Evolutionary conservation across 768 basidiomycete species (phyloP), one percentile per base, ranked within the genome.

Genomic region (Cyclocybe aegerita): DNA sequence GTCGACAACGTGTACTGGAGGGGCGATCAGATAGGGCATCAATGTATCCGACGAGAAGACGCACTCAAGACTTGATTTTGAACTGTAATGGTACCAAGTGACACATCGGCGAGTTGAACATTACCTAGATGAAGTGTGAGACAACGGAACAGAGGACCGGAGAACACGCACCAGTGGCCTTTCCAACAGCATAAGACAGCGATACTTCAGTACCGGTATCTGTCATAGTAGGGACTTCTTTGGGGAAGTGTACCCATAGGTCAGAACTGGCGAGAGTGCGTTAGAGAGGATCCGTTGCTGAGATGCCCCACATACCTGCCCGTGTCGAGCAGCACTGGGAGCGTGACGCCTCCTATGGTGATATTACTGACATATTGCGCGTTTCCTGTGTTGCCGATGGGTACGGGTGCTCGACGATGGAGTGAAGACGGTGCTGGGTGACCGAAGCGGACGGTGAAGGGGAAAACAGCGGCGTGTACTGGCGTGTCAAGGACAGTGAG

Each of bases 361-460:
- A 91, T 75, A 59, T 88, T 89, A 36, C 78, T 72, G 43, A 85
- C 80, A 61, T 91, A 91, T 60, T 88, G 82, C 0, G 82, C 75
- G 70, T 91, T 90, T 56, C 81, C 82, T 0, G 78, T 83, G 67
- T 90, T 86, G 17, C 69, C 69, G 23, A 90, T 68, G 11, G 81
- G 71, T 4, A 84, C 56, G 32, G 70, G 64, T 33, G 63, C 60
- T 36, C 71, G 62, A 47, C 71, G 69, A 12, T 58, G 61, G 29
- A 59, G 55, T 46, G 59, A 53, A 7, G 60, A 33, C 30, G 60
- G 49, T 39, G 58, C 55, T 53, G 50, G 44, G 36, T 58, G 47
- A 49, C 57, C 58, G 41, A 68, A 59, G 40, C 60, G 70, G 54
- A 74, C 65, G 42, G 73, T 60, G 43, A 75, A 70, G 31, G 76